These are phyloP conservation scores for Metschnikowia kunwiensis DNA, from an alignment of 805 yeast species.

Conservation along the genomic window DNA sequence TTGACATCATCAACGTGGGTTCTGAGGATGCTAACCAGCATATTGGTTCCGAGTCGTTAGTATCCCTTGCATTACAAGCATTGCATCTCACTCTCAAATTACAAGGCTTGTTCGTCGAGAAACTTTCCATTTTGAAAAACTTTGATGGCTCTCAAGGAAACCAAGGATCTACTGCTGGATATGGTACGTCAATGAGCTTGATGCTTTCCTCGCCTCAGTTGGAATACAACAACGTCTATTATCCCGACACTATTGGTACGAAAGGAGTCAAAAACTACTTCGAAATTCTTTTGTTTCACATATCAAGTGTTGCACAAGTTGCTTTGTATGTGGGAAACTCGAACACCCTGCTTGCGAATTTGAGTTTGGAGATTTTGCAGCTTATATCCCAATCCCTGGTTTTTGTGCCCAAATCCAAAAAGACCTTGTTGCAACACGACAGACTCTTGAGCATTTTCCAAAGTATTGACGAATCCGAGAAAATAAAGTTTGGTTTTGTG, in stretches of 20 bases:
- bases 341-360: conserved; percentile 47
- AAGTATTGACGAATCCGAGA: conserved; percentile 72
- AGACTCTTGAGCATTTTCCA: conserved; percentile 68
- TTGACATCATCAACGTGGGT: conserved; percentile 57
- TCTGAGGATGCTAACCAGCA: conserved; percentile 51
- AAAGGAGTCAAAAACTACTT: conserved; percentile 63
- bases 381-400: conserved; percentile 48
- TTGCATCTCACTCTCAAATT: conserved; percentile 45
- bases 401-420: conserved; percentile 33
- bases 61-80: conserved; percentile 43
- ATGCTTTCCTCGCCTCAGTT: conserved; percentile 22
- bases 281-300: conserved; percentile 67
- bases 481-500: conserved; percentile 71
- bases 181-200: conserved; percentile 30
- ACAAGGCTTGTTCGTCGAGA: conserved; percentile 60
- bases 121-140: conserved; percentile 48
- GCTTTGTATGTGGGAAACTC: conserved; percentile 70
- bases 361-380: conserved; percentile 52
- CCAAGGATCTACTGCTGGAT: conserved; percentile 18
- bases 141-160: conserved; percentile 20
- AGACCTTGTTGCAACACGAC: conserved; percentile 44
- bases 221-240: conserved; percentile 31
- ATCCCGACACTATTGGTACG: conserved; percentile 47
- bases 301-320: conserved; percentile 70
- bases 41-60: conserved; percentile 34